A percentile compares a stretch with the other conserved stretches of the same genome.
Conservation (phyloP, 305 asterid genomes). For the Coffea humblotiana region DNA sequence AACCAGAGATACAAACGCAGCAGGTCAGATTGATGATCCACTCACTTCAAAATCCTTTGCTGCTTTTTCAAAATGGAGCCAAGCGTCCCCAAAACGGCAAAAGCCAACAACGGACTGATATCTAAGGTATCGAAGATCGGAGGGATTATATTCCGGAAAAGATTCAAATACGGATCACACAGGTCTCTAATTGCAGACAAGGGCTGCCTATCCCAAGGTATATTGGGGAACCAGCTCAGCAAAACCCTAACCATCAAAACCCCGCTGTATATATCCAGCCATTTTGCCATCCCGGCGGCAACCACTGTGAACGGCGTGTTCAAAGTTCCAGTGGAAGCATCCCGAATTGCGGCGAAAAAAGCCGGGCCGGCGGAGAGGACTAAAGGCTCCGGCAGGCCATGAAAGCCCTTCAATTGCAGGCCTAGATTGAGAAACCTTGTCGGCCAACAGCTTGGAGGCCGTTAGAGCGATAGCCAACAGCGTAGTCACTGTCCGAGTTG, state of each 20-base stretch:
- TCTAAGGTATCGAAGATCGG: conserved; percentile 75
- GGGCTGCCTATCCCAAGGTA: conserved; percentile 93
- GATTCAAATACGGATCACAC: conserved; percentile 89
- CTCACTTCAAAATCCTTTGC: conserved; percentile 42
- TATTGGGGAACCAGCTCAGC: conserved; percentile 94
- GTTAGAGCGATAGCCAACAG: conserved; percentile 48
- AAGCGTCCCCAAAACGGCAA: conserved; percentile 59
- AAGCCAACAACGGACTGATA: conserved; percentile 77
- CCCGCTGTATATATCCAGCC: too few species aligned
- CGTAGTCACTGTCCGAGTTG: conserved; percentile 73
- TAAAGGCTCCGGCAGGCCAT: conserved; percentile 33
- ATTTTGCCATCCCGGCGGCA: conserved; percentile 73
- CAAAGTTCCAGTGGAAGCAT: conserved; percentile 34
- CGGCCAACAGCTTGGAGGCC: conserved; percentile 45
- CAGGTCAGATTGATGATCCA: not conserved
- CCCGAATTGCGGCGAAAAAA: conserved; percentile 50
- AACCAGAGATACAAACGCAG: not conserved
- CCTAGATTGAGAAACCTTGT: conserved; percentile 35
- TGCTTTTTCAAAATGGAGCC: conserved; percentile 61
- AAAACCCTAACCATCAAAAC: conserved; percentile 62
- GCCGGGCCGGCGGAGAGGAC: conserved; percentile 53
- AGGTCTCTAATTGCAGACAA: conserved; percentile 78
- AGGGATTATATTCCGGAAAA: conserved; percentile 85
- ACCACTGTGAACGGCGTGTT: conserved; percentile 85
- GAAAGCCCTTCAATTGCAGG: conserved; percentile 16